Evolutionary conservation across 1,284 basidiomycete species (phyloP), one percentile per base, ranked within the genome.

Genomic region (Boletus sp.): DNA sequence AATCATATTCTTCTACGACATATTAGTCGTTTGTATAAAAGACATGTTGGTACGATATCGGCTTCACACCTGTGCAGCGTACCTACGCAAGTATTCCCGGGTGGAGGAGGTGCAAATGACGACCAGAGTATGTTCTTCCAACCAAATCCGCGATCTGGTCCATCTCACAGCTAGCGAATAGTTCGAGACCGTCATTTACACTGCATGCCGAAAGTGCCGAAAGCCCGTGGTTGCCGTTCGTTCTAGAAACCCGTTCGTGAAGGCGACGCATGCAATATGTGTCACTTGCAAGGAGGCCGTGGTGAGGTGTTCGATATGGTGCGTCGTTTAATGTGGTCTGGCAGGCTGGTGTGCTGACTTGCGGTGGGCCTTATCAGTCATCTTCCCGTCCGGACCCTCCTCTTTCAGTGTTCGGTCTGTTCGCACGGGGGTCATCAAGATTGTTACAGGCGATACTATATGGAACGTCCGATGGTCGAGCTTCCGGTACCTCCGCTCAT

Each of bases 361-460:
- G 39, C 16, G 42, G 41, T 39, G 41, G 42, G n/a, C 53, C 50
- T 6, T 51, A 7, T 57, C 6, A 91, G 89, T 67, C 89, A 84
- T 55, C 79, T 92, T 29, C 90, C 90, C 4, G 88, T 91, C 20
- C 81, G 81, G 36, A 76, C 81, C 0, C 74, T 90, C 4, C 72
- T 89, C 5, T 86, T 91, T 65, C 84, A 85, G 53, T 92, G 90
- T 69, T 78, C 86, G 1, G 73, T 88, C 7, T 92, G 90, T 67
- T 76, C 81, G 49, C 89, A 92, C 61, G 90, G 89, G 0, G 90
- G 89, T 0, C 89, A 92, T 64, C 84, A 87, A 63, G 78, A 80
- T 24, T 92, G 89, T 70, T 91, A 89, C 66, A 78, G 81, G 44
- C 75, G 76, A 33, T 90, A 84, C 65, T 89, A 89, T 65, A 72